Evolutionary conservation across 352 stramenopile genomes (phyloP).

Genomic region (Albugo laibachii): DNA sequence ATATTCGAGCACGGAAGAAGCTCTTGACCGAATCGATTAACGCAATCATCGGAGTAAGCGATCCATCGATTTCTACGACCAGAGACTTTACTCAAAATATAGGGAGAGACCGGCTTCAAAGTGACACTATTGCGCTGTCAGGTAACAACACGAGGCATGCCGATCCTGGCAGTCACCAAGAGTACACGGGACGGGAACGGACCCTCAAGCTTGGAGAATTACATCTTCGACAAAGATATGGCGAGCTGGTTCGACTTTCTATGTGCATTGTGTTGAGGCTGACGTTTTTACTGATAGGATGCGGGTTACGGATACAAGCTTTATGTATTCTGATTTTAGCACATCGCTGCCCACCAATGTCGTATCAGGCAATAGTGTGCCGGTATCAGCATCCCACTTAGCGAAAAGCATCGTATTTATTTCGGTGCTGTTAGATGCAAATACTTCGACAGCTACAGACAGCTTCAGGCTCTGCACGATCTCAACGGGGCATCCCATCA

Average conservation of each 20-base stretch:
- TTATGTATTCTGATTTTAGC: constrained; percentile 72
- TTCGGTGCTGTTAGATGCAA: constrained; percentile 21
- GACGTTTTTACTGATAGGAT: constrained; percentile 21
- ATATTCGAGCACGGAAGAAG: constrained; percentile 25
- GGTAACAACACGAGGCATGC: constrained; percentile 42
- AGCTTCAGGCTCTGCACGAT: constrained; percentile 50
- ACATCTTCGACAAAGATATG: constrained; percentile 59
- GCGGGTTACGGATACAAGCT: constrained; percentile 66
- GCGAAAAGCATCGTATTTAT: background rate
- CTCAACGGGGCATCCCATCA: constrained; percentile 34
- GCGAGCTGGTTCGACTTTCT: constrained; percentile 26
- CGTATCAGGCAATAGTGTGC: constrained; percentile 35
- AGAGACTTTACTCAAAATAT: background rate
- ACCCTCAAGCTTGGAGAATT: constrained; percentile 44
- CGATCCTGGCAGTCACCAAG: constrained; percentile 69
- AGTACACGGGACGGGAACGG: constrained; percentile 24
- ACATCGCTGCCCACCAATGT: constrained; percentile 50
- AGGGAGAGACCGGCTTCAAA: constrained; percentile 9
- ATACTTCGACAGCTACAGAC: constrained; percentile 64
- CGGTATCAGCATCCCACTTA: constrained; percentile 14
- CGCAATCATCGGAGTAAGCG: constrained; percentile 19
- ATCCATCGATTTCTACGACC: background rate
- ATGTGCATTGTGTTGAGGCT: background rate
- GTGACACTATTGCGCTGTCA: constrained; percentile 52
- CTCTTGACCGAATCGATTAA: constrained; percentile 42